Percentiles rank a stretch among this genome's conserved stretches.
phyloP scores from a whole-genome alignment of 306 rosid species.

The Calophaca sinica region DNA sequence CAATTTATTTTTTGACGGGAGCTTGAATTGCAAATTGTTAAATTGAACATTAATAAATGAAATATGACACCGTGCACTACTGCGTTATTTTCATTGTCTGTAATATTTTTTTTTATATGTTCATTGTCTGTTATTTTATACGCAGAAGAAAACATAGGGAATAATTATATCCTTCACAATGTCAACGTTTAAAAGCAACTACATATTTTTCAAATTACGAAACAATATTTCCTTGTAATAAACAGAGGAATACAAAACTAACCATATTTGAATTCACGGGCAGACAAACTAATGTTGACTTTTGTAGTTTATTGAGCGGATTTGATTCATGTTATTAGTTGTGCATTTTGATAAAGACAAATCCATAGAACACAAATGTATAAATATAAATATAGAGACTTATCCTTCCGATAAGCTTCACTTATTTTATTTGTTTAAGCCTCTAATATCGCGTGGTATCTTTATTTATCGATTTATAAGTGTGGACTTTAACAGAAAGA shows the following conservation, averaged over 20 bases:
- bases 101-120: no score
- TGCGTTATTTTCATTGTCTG: no score
- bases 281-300: conserved; percentile 37
- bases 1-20: no score
- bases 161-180: neutral
- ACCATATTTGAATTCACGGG: conserved; percentile 24
- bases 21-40: no score
- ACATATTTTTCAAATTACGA: neutral
- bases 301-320: conserved; percentile 15
- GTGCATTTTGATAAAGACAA: neutral
- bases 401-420: conserved; percentile 15
- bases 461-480: conserved; percentile 15
- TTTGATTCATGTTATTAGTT: conserved; percentile 12
- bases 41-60: no score
- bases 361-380: neutral
- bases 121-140: no score
- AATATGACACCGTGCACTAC: no score
- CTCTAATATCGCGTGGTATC: conserved; percentile 15
- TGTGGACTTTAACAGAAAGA: conserved; percentile 14
- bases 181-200: conserved; percentile 38
- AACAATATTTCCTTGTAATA: neutral
- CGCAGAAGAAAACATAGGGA: neutral
- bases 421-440: conserved; percentile 28
- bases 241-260: neutral
- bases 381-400: neutral